Conservation (phyloP, 2,329 filamentous ascomycete genomes). For the Shiraia sp. region DNA sequence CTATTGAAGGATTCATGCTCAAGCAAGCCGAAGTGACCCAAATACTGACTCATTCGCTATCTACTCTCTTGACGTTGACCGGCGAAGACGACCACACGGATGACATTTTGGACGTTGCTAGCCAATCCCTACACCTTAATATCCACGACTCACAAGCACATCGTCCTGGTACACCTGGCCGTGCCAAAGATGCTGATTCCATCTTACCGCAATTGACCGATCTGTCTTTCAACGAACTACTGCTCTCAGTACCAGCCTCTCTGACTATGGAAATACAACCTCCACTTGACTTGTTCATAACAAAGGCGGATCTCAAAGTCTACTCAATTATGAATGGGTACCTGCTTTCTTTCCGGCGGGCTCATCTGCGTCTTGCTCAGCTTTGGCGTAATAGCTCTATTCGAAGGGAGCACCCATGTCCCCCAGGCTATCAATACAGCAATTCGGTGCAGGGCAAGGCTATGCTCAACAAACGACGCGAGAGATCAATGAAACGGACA, state of each 20-base stretch:
- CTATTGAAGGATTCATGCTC: conserved; percentile 66
- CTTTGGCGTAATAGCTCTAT: conserved; percentile 85
- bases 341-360: conserved; percentile 79
- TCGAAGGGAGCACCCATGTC: conserved; percentile 75
- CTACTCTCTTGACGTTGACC: conserved; percentile 74
- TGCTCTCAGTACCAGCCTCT: conserved; percentile 75
- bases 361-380: conserved; percentile 80
- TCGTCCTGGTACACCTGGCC: conserved; percentile 47
- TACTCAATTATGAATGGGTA: conserved; percentile 90
- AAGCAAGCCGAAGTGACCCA: conserved; percentile 87
- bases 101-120: conserved; percentile 80
- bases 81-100: conserved; percentile 74
- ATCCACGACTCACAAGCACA: conserved; percentile 54
- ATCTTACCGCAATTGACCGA: conserved; percentile 44
- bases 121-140: conserved; percentile 71
- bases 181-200: conserved; percentile 37
- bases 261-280: conserved; percentile 74
- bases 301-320: conserved; percentile 71
- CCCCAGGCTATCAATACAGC: conserved; percentile 66
- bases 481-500: conserved; percentile 65
- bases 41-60: conserved; percentile 77
- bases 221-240: conserved; percentile 73
- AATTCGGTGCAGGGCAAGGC: conserved; percentile 63
- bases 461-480: conserved; percentile 64
- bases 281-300: conserved; percentile 86